These are phyloP conservation scores for Cicer cuneatum DNA, from an alignment of 306 rosid genomes.

Conservation along the genomic window DNA sequence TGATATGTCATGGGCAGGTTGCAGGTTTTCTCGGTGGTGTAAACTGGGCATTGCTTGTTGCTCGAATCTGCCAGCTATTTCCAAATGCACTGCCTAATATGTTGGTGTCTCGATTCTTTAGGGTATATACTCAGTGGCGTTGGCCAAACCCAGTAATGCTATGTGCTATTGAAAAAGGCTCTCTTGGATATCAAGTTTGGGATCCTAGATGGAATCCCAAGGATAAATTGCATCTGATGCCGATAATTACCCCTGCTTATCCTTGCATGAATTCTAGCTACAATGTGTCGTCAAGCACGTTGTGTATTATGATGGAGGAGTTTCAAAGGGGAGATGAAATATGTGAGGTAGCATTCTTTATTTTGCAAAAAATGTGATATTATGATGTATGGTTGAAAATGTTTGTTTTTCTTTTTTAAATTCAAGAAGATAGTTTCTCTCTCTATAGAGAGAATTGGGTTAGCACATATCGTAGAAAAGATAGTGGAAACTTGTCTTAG, in stretches of 20 bases:
- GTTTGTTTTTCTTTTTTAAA: slow-evolving; percentile 12
- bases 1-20: slow-evolving; percentile 67
- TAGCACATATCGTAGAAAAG: no score
- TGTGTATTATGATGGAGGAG: slow-evolving; percentile 80
- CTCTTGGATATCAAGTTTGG: slow-evolving; percentile 91
- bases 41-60: slow-evolving; percentile 97
- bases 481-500: no score
- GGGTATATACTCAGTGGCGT: slow-evolving; percentile 89
- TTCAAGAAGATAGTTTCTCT: neutral
- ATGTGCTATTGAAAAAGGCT: slow-evolving; percentile 79
- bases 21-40: slow-evolving; percentile 96
- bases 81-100: slow-evolving; percentile 97
- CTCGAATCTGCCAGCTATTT: slow-evolving; percentile 92
- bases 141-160: slow-evolving; percentile 99
- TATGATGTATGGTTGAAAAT: slow-evolving; percentile 44
- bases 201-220: slow-evolving; percentile 90
- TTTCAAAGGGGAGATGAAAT: slow-evolving; percentile 86
- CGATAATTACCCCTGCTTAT: slow-evolving; percentile 96
- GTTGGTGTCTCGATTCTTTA: slow-evolving; percentile 92
- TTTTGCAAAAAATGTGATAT: slow-evolving; percentile 59
- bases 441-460: no score
- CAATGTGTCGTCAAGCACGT: slow-evolving; percentile 84
- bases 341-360: slow-evolving; percentile 67
- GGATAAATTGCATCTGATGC: slow-evolving; percentile 85
- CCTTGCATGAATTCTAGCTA: slow-evolving; percentile 97